These are phyloP conservation scores for Boletus subcaerulescens DNA, from an alignment of 768 basidiomycete species.

Conservation along the genomic window DNA sequence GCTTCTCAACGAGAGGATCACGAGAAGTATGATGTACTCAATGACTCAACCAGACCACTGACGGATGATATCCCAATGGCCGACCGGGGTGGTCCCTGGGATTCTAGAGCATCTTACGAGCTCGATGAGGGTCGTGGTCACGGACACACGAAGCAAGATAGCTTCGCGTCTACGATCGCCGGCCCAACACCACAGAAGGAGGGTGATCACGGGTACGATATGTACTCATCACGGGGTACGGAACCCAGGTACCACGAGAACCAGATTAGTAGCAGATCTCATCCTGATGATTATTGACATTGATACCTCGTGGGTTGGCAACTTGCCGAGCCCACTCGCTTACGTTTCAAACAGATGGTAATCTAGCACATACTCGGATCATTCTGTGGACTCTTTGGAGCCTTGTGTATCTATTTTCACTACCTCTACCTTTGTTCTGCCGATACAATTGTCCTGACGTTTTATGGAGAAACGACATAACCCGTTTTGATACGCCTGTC, in stretches of 20 bases:
- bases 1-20: constrained; percentile 76
- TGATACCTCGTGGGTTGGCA: constrained; percentile 1
- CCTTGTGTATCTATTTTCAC: background rate
- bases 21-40: constrained; percentile 71
- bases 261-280: constrained; percentile 32
- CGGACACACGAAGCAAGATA: constrained; percentile 52
- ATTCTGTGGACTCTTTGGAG: constrained; percentile 6
- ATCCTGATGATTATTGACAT: constrained; percentile 44
- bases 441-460: background rate
- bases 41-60: constrained; percentile 53
- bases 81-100: constrained; percentile 69
- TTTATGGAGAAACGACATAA: constrained; percentile 1
- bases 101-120: constrained; percentile 51
- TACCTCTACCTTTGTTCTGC: background rate
- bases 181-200: constrained; percentile 49
- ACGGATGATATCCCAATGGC: constrained; percentile 62
- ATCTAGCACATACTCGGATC: constrained; percentile 1
- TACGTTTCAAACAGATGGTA: background rate
- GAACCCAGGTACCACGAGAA: constrained; percentile 34
- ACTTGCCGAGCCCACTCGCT: background rate
- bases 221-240: constrained; percentile 24
- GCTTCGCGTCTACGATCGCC: constrained; percentile 58
- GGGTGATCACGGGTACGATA: constrained; percentile 30
- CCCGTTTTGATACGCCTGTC: background rate
- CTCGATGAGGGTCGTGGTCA: constrained; percentile 36